Evolutionary conservation across 257 asterid species (phyloP), one percentile per base, ranked within the genome.

Genomic region (Vinca minor): DNA sequence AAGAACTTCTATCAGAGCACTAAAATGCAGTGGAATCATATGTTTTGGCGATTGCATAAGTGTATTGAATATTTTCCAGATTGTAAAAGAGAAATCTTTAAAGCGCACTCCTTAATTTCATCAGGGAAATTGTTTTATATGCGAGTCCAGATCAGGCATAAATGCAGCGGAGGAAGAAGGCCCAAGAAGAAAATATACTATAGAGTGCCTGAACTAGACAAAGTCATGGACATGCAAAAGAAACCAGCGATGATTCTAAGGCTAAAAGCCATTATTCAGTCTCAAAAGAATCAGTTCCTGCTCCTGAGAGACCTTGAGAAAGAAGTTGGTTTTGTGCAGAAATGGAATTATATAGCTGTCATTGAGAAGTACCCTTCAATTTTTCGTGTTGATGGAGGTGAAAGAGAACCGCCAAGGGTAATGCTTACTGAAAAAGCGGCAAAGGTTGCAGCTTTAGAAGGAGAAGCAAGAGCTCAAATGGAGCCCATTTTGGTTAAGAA

Each of bases 191-290:
- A 85, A 72, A 68, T 77, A 18, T 92, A n/a, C n/a, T n/a, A n/a
- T n/a, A n/a, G n/a, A n/a, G n/a, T n/a, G n/a, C n/a, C n/a, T n/a
- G n/a, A n/a, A n/a, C n/a, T n/a, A n/a, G n/a, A n/a, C n/a, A n/a
- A n/a, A n/a, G n/a, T n/a, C n/a, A n/a, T n/a, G n/a, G 95, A 89
- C 39, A 89, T 89, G 28, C 90, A 80, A 53, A 87, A 89, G 86
- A 89, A 92, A 75, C 97, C 98, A 35, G 79, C 85, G 5, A 54
- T 89, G 62, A 79, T 92, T 62, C 69, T 92, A 48, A 77, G 71
- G 62, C 87, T 92, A 41, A 85, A 80, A 66, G 85, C 89, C 77
- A 76, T 89, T 13, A 81, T 92, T 57, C 83, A 78, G 38, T 89
- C 97, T 58, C 96, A 71, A 77, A 89, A 84, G 77, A 72, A 67